Conservation (phyloP, 768 basidiomycete species). For the Lentinula edodes region DNA sequence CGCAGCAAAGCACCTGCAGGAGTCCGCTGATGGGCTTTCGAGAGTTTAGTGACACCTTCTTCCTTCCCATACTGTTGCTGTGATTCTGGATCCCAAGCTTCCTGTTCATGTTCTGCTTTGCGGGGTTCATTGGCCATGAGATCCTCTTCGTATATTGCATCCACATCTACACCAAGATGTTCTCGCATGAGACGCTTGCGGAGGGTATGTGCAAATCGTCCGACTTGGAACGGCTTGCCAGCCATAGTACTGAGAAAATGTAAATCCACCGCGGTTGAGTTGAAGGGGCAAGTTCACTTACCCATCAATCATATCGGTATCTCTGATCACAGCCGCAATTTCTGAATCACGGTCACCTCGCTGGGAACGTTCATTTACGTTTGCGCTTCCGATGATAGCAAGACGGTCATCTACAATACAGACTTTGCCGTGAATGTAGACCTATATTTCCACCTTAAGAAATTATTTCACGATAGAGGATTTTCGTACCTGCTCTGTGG, state of each 20-base stretch:
- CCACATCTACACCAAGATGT: slow-evolving; percentile 93
- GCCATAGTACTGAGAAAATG: slow-evolving; percentile 70
- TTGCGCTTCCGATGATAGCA: slow-evolving; percentile 93
- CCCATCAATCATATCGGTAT: slow-evolving; percentile 97
- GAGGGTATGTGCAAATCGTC: slow-evolving; percentile 92
- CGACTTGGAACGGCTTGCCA: slow-evolving; percentile 90
- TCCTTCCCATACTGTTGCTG: slow-evolving; percentile 53
- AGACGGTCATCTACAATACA: slow-evolving; percentile 93
- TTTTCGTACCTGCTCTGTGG: slow-evolving; percentile 73
- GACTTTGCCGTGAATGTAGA: slow-evolving; percentile 88
- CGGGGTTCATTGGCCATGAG: slow-evolving; percentile 49
- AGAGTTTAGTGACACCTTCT: slow-evolving; percentile 36
- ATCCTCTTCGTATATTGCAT: slow-evolving; percentile 76
- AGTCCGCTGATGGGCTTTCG: slow-evolving; percentile 29
- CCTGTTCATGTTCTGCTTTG: slow-evolving; percentile 44
- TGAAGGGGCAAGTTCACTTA: slow-evolving; percentile 24
- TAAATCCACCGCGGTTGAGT: neutral
- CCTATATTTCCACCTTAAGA: slow-evolving; percentile 30
- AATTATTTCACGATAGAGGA: neutral
- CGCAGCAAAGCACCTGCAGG: slow-evolving; percentile 26
- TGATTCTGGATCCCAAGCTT: slow-evolving; percentile 68
- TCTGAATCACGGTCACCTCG: slow-evolving; percentile 97
- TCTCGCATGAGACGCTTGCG: slow-evolving; percentile 94
- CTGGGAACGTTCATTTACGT: slow-evolving; percentile 96
- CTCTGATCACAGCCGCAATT: slow-evolving; percentile 85